Conservation (phyloP, 2,329 filamentous ascomycete genomes). For the Cladophialophora exuberans region DNA sequence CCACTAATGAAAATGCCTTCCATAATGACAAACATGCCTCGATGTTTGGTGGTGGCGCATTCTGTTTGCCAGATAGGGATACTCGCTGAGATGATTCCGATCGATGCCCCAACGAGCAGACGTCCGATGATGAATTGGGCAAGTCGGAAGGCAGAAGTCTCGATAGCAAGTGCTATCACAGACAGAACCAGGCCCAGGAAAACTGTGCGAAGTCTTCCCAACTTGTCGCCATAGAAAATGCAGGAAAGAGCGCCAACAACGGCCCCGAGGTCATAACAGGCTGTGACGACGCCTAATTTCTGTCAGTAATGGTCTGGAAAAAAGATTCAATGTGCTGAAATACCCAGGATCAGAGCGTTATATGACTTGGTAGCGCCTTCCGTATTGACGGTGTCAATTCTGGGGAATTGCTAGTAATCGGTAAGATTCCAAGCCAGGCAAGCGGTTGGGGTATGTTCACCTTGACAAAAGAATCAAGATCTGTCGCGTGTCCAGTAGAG, state of each 20-base stretch:
- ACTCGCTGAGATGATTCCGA: constrained; percentile 56
- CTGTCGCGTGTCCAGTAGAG: neutral
- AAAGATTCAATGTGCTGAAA: neutral
- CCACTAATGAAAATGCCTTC: constrained; percentile 9
- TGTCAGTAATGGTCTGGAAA: neutral
- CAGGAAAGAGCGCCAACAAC: constrained; percentile 9
- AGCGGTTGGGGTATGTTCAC: neutral
- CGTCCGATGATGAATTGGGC: constrained; percentile 56
- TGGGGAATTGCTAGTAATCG: constrained; percentile 48
- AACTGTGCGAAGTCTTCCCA: constrained; percentile 1
- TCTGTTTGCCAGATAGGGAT: constrained; percentile 54
- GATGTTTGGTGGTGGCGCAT: constrained; percentile 6
- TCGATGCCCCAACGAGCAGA: constrained; percentile 57
- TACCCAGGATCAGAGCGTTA: constrained; percentile 50
- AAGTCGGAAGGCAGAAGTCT: constrained; percentile 51
- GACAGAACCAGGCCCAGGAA: neutral
- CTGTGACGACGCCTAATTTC: constrained; percentile 28
- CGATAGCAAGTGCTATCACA: constrained; percentile 48
- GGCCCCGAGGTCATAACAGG: constrained; percentile 5
- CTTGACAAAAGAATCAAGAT: constrained; percentile 8
- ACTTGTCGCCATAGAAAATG: constrained; percentile 5
- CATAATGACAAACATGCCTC: constrained; percentile 4
- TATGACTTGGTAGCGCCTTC: constrained; percentile 46
- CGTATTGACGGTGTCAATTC: constrained; percentile 53
- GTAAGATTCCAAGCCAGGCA: neutral